Evolutionary conservation across 768 basidiomycete species (phyloP).

Genomic region (Antrodiella citrinella): DNA sequence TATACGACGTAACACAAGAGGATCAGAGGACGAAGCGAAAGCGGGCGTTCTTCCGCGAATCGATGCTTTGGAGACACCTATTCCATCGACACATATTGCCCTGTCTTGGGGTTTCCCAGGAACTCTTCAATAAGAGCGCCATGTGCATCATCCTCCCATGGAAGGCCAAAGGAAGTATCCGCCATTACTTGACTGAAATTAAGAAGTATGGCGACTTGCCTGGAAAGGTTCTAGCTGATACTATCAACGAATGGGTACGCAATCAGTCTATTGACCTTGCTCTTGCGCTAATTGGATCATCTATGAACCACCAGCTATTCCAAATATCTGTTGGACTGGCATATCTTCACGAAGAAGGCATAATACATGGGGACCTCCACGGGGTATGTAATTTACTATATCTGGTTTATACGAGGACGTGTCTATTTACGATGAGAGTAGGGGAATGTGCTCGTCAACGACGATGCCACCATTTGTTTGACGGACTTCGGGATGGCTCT

Average conservation of each 20-base stretch:
- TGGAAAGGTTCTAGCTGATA: not conserved
- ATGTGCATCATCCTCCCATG: not conserved
- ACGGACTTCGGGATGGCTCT: not conserved
- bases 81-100: not conserved
- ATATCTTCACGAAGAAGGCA: not conserved
- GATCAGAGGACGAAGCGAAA: not conserved
- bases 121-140: not conserved
- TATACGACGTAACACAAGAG: not conserved
- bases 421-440: no score
- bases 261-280: not conserved
- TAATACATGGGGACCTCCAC: not conserved
- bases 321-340: not conserved
- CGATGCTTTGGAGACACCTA: not conserved
- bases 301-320: not conserved
- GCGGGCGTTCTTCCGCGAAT: not conserved
- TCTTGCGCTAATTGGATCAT: not conserved
- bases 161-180: not conserved
- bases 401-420: not conserved
- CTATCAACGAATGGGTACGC: not conserved
- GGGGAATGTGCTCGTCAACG: not conserved
- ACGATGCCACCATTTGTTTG: not conserved
- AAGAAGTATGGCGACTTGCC: not conserved
- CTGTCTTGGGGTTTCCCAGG: not conserved
- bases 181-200: not conserved
- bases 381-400: not conserved